A percentile compares a stretch with the other conserved stretches of the same genome.
These are phyloP conservation scores for Myriosclerotinia duriaeana DNA, from an alignment of 2,329 filamentous ascomycete genomes.

Conservation along the genomic window DNA sequence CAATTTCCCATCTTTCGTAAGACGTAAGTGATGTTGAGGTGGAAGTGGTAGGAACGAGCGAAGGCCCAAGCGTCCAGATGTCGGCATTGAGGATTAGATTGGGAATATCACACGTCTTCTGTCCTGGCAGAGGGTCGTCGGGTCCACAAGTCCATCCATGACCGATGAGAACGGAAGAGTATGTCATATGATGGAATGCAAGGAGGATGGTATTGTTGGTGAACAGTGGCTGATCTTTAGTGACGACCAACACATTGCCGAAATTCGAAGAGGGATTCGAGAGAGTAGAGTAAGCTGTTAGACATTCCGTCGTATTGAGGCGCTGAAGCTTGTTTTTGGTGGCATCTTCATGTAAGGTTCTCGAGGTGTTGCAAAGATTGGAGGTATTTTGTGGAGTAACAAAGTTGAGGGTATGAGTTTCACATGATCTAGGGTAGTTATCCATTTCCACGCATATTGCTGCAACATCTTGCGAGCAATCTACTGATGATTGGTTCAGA, in stretches of 20 bases:
- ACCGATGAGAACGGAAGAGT: slow-evolving; percentile 31
- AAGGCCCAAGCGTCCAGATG: slow-evolving; percentile 29
- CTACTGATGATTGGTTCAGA: slow-evolving; percentile 9
- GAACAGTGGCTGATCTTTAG: slow-evolving; percentile 26
- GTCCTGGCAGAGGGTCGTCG: slow-evolving; percentile 26
- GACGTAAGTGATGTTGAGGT: slow-evolving; percentile 13
- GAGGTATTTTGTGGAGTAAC: background rate
- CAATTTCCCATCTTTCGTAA: slow-evolving; percentile 28
- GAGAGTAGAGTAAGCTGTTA: slow-evolving; percentile 29
- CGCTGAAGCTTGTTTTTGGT: slow-evolving; percentile 23
- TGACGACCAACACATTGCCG: slow-evolving; percentile 31
- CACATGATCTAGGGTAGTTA: slow-evolving; percentile 12
- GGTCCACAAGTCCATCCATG: slow-evolving; percentile 33
- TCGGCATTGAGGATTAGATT: slow-evolving; percentile 27
- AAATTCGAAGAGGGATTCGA: slow-evolving; percentile 25
- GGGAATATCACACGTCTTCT: slow-evolving; percentile 29
- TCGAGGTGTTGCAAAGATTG: slow-evolving; percentile 15
- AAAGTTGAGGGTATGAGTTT: background rate
- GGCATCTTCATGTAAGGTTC: slow-evolving; percentile 17
- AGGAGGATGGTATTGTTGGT: slow-evolving; percentile 28
- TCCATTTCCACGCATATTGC: slow-evolving; percentile 26
- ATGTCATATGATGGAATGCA: slow-evolving; percentile 29
- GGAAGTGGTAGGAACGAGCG: background rate
- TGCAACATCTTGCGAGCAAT: slow-evolving; percentile 7
- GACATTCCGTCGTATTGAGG: slow-evolving; percentile 30